Conservation (phyloP, 75 land plant species). For the Sequoiadendron giganteum region DNA sequence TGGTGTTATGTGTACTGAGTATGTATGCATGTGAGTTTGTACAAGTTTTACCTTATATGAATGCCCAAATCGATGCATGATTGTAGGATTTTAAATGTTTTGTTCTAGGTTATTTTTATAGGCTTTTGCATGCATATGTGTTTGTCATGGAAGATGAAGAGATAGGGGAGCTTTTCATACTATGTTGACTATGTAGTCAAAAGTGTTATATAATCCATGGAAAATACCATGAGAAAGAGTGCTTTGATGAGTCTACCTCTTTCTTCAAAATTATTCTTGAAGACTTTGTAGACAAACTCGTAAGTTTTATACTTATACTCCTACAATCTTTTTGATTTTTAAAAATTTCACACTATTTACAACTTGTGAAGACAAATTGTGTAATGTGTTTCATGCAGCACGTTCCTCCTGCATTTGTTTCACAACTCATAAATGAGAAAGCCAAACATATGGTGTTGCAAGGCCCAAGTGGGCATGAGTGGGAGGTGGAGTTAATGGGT, state of each 20-base stretch:
- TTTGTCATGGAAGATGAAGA: no score
- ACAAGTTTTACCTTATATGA: no score
- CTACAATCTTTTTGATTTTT: background rate
- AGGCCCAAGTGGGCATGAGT: background rate
- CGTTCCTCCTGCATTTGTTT: background rate
- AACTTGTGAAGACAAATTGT: no score
- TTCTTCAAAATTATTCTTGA: background rate
- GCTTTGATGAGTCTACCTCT: background rate
- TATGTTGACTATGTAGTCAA: background rate
- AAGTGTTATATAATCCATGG: background rate
- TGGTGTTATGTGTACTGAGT: no score
- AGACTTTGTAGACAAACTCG: background rate
- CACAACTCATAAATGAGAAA: background rate
- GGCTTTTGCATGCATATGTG: background rate
- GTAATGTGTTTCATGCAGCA: background rate
- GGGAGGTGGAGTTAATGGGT: no score
- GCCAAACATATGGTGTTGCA: background rate
- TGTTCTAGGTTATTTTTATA: no score
- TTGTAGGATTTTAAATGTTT: no score
- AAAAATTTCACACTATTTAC: no score
- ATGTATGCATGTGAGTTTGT: no score
- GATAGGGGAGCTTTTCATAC: background rate
- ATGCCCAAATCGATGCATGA: no score
- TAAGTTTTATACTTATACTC: background rate
- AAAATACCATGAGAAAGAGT: background rate